Conservation (phyloP, 1,139 yeast species). For the Debaryomycetaceae sp. region DNA sequence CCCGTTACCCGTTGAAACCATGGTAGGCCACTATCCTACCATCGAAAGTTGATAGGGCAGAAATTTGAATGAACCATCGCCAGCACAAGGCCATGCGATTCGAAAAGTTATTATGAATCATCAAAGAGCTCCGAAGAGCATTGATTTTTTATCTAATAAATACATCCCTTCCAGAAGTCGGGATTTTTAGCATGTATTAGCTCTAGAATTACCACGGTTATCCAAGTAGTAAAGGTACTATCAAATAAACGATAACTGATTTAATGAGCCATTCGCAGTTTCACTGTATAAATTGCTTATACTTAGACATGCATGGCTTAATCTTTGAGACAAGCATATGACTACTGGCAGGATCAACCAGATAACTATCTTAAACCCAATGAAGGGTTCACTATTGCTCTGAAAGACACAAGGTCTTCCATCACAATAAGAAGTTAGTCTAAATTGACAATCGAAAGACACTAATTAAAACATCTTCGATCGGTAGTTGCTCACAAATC, state of each 20-base stretch:
- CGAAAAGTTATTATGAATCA: too few relatives aligned
- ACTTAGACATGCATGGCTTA: slow-evolving; percentile 48
- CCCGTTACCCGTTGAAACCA: too few relatives aligned
- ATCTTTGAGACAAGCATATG: slow-evolving; percentile 49
- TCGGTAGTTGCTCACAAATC: too few relatives aligned
- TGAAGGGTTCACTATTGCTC: slow-evolving; percentile 3
- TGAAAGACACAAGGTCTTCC: slow-evolving; percentile 4
- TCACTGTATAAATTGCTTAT: slow-evolving; percentile 45
- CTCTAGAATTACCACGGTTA: slow-evolving; percentile 36
- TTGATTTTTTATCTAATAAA: too few relatives aligned
- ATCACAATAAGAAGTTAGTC: slow-evolving; percentile 7
- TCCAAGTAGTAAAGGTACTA: slow-evolving; percentile 36
- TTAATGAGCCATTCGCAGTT: slow-evolving; percentile 46
- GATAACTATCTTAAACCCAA: slow-evolving; percentile 24
- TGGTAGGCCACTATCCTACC: too few relatives aligned
- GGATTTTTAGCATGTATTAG: slow-evolving; percentile 15
- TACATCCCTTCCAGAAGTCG: slow-evolving; percentile 15
- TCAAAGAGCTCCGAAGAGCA: too few relatives aligned
- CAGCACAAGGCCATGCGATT: too few relatives aligned
- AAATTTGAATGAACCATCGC: too few relatives aligned
- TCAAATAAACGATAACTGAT: slow-evolving; percentile 44
- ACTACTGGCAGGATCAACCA: slow-evolving; percentile 48
- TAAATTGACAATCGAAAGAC: slow-evolving; percentile 6
- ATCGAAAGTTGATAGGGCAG: too few relatives aligned
- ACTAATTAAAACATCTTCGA: too few relatives aligned